These are phyloP conservation scores for Melanomma pulvis-pyrius DNA, from an alignment of 495 filamentous ascomycete species.

Conservation along the genomic window DNA sequence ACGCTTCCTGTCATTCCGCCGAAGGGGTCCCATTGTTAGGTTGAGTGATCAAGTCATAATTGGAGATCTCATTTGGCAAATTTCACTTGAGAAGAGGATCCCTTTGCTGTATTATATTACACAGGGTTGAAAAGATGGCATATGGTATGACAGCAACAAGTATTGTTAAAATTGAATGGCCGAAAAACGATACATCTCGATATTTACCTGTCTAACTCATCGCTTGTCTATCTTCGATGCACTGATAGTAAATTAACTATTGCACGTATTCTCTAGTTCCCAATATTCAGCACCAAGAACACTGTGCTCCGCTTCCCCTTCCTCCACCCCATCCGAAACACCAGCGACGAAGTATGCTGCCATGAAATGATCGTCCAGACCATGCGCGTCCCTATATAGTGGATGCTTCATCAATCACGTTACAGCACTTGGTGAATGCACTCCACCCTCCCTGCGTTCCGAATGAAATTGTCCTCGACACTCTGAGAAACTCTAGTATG, in stretches of 20 bases:
- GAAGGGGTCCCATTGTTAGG: too few relatives aligned
- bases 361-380: slow-evolving; percentile 68
- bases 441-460: slow-evolving; percentile 48
- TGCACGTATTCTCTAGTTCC: slow-evolving; percentile 69
- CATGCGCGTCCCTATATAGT: slow-evolving; percentile 62
- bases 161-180: too few relatives aligned
- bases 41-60: too few relatives aligned
- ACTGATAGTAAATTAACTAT: slow-evolving; percentile 55
- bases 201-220: too few relatives aligned
- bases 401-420: slow-evolving; percentile 65
- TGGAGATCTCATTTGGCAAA: too few relatives aligned
- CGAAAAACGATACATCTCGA: too few relatives aligned
- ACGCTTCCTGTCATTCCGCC: slow-evolving; percentile 59
- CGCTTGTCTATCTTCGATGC: not conserved
- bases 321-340: slow-evolving; percentile 54
- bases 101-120: too few relatives aligned
- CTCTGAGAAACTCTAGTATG: slow-evolving; percentile 63
- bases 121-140: too few relatives aligned
- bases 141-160: too few relatives aligned
- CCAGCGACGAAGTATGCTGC: slow-evolving; percentile 61
- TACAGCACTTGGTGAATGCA: slow-evolving; percentile 53
- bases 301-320: slow-evolving; percentile 45
- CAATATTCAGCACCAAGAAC: slow-evolving; percentile 60
- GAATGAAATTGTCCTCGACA: slow-evolving; percentile 57
- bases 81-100: too few relatives aligned